phyloP scores from a whole-genome alignment of 1,284 basidiomycete species.

The Boletus sp. region DNA sequence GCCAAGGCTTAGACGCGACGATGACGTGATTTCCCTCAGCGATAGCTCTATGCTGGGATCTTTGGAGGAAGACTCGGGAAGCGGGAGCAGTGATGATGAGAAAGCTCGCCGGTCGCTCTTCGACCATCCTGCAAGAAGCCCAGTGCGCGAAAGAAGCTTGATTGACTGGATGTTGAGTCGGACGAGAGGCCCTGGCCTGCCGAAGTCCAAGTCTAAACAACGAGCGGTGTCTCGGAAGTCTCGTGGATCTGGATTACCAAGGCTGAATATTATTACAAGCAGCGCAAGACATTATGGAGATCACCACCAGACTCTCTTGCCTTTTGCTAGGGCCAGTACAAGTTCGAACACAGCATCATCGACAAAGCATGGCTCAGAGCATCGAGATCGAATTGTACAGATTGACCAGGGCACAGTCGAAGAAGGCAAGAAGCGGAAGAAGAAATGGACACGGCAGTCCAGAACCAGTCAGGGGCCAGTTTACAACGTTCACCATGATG shows the following conservation, averaged over 20 bases:
- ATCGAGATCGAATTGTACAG: slow-evolving; percentile 3
- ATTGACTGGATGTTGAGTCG: slow-evolving; percentile 59
- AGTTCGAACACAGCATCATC: slow-evolving; percentile 6
- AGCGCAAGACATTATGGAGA: slow-evolving; percentile 33
- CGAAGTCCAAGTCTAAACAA: slow-evolving; percentile 13
- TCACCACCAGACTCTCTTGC: slow-evolving; percentile 39
- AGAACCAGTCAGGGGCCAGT: slow-evolving; percentile 15
- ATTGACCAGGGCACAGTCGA: slow-evolving; percentile 3
- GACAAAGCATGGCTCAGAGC: slow-evolving; percentile 6
- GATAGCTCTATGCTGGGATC: slow-evolving; percentile 21
- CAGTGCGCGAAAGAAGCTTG: slow-evolving; percentile 39
- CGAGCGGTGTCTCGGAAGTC: slow-evolving; percentile 7
- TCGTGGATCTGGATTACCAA: slow-evolving; percentile 10
- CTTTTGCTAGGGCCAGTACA: slow-evolving; percentile 22
- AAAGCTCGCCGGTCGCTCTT: slow-evolving; percentile 31
- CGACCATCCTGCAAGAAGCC: slow-evolving; percentile 23
- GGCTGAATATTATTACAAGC: slow-evolving; percentile 36
- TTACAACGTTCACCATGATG: slow-evolving; percentile 25
- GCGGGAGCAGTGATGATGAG: slow-evolving; percentile 29
- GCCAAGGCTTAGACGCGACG: not conserved
- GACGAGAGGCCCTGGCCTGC: slow-evolving; percentile 32
- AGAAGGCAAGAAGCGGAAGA: slow-evolving; percentile 13
- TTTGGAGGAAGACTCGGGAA: slow-evolving; percentile 29
- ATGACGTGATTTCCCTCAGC: slow-evolving; percentile 27
- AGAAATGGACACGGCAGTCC: slow-evolving; percentile 11